Base-by-base conservation (phyloP, 208 protist species). In the Acanthamoeba lenticulata region DNA sequence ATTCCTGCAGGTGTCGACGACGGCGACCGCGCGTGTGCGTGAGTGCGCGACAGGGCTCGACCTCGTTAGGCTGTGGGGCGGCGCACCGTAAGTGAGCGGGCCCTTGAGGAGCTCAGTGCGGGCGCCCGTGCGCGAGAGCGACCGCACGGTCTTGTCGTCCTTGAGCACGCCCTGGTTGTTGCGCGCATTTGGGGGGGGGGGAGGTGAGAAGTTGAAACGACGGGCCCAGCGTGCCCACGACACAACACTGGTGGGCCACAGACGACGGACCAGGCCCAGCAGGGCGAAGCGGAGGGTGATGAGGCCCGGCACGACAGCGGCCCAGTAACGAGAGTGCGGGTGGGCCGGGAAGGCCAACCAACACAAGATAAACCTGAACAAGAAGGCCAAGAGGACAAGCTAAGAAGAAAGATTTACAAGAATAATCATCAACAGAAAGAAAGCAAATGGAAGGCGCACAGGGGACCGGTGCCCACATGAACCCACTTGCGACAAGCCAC, bases 231-330 rank as follows among this genome's bases (percentile, higher is more conserved):
- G 9, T 15, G 47, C 47, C 9, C 47, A 52, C 47, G 47, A 5
- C 47, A 52, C 15, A 5, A 52, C 47, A 52, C 47, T 52, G 57
- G 34, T 0, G 47, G 5, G 47, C 15, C 9, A 19, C 9, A 19
- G 47, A 19, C 47, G 47, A 29, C 13, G 4, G 29, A 85, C 74
- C 74, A 85, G 21, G n/a, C 74, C 74, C 3, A 85, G 74, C 32
- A 85, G 74, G 32, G 74, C 74, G 32, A 85, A 85, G 38, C 74
- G 74, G 27, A 85, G 74, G n/a, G 74, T 85, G 44, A 85, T 85
- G 42, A 85, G 74, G 42, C 74, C 74, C 17, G 74, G 74, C 27
- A 85, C 74, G 4, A 85, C 44, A 19, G 74, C 74, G 2, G 74
- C 74, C 42, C 44, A 85, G 74, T 85, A 85, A 13, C 74, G 74